Conservation (phyloP, 306 rosid species). For the Inga leiocalycina region DNA sequence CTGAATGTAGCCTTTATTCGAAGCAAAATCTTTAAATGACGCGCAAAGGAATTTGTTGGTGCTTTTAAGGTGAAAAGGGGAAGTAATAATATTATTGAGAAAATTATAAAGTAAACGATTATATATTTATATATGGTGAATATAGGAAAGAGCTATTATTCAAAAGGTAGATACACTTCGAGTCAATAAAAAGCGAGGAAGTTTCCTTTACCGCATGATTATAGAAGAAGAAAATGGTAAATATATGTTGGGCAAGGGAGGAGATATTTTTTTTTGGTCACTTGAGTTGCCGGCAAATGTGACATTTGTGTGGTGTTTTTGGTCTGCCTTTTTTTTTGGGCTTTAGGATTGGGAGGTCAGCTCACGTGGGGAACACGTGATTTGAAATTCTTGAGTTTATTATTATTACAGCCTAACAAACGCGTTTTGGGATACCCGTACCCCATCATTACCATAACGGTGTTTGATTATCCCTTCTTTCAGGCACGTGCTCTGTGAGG, state of each 20-base stretch:
- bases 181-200: constrained; percentile 39
- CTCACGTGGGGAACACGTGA: constrained; percentile 46
- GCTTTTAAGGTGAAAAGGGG: background rate
- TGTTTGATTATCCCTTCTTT: background rate
- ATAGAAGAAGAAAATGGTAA: constrained; percentile 26
- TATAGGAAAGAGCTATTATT: background rate
- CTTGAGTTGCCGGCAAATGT: background rate
- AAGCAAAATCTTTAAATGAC: background rate
- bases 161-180: background rate
- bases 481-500: background rate
- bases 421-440: constrained; percentile 35
- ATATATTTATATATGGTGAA: too few species aligned
- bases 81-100: background rate
- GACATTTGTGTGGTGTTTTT: background rate
- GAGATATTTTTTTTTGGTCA: background rate
- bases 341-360: background rate
- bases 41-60: constrained; percentile 7
- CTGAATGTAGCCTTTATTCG: background rate
- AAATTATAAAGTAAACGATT: background rate
- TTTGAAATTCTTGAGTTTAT: background rate
- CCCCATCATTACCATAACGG: constrained; percentile 11
- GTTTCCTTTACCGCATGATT: constrained; percentile 29
- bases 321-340: background rate
- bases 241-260: constrained; percentile 35
- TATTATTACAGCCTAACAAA: background rate